Percentiles rank a stretch among this genome's conserved stretches.
Conservation (phyloP, 495 filamentous ascomycete species). For the Penicillium cataractarum region DNA sequence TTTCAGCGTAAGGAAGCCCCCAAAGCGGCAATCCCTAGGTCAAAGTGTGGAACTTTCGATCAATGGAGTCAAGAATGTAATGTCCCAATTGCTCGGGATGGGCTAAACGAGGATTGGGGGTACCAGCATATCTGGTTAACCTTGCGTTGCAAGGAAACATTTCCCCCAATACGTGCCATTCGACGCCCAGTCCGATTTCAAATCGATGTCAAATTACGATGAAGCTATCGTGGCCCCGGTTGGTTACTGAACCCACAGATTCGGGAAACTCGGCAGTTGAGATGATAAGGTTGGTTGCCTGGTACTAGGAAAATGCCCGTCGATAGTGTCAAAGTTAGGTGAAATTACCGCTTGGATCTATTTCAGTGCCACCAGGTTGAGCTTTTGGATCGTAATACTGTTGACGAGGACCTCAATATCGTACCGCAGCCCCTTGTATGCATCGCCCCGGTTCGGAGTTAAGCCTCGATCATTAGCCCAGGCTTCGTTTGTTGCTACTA, state of each 20-base stretch:
- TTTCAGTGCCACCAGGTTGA: neutral
- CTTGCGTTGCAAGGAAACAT: constrained; percentile 18
- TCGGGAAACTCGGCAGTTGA: neutral
- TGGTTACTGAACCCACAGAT: constrained; percentile 5
- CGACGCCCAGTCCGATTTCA: neutral
- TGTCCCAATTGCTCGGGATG: neutral
- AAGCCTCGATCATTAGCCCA: neutral
- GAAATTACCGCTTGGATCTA: neutral
- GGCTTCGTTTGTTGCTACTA: neutral
- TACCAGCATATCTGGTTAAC: constrained; percentile 16
- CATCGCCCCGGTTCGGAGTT: neutral
- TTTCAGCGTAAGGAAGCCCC: constrained; percentile 15
- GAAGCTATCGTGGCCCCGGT: neutral
- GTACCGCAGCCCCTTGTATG: neutral
- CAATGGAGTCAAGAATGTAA: constrained; percentile 28
- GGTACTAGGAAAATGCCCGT: neutral
- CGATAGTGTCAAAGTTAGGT: neutral
- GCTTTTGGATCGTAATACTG: neutral
- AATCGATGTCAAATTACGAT: neutral
- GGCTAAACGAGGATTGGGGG: neutral
- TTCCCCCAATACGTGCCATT: constrained; percentile 16
- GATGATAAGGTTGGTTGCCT: constrained; percentile 4
- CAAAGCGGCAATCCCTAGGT: constrained; percentile 13
- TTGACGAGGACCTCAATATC: neutral
- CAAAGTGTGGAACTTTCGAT: constrained; percentile 20